Percentiles rank a stretch among this genome's conserved stretches.
Conservation (phyloP, 805 yeast genomes). For the Clavispora asparagi region DNA sequence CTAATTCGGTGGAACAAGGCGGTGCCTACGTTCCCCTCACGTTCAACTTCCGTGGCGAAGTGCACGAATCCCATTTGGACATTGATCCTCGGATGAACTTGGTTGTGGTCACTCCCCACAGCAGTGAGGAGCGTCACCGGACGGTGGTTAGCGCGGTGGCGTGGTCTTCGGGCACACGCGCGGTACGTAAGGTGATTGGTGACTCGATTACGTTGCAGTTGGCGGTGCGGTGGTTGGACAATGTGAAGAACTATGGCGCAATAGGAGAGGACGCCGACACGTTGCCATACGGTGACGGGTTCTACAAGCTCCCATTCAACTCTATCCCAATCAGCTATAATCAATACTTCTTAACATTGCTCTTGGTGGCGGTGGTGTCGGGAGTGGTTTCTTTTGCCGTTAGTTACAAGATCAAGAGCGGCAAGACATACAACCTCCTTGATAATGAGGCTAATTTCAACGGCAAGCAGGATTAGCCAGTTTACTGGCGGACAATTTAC, state of each 20-base stretch:
- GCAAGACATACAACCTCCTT: slow-evolving; percentile 16
- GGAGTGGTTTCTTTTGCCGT: slow-evolving; percentile 20
- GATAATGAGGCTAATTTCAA: slow-evolving; percentile 20
- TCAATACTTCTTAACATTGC: slow-evolving; percentile 17
- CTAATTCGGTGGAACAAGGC: slow-evolving; percentile 36
- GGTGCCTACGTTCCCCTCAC: slow-evolving; percentile 54
- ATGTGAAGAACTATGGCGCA: slow-evolving; percentile 18
- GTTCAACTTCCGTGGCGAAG: slow-evolving; percentile 60
- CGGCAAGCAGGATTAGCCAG: slow-evolving; percentile 17
- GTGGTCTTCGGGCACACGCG: slow-evolving; percentile 57
- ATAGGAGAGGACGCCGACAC: slow-evolving; percentile 8
- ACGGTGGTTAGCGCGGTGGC: slow-evolving; percentile 52
- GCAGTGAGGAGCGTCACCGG: slow-evolving; percentile 23
- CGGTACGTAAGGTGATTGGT: slow-evolving; percentile 62
- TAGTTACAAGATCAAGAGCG: slow-evolving; percentile 20
- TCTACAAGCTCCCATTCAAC: slow-evolving; percentile 32
- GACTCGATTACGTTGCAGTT: slow-evolving; percentile 53
- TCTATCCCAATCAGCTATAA: slow-evolving; percentile 22
- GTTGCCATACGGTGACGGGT: slow-evolving; percentile 36
- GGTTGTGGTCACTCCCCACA: slow-evolving; percentile 37
- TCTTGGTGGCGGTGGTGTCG: slow-evolving; percentile 18
- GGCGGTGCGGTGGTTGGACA: slow-evolving; percentile 53
- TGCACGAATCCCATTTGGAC: slow-evolving; percentile 65
- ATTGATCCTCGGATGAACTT: slow-evolving; percentile 55
- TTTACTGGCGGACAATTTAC: background rate